Base-by-base conservation (phyloP, 2,329 filamentous ascomycete species). In the Celoporthe dispersa region DNA sequence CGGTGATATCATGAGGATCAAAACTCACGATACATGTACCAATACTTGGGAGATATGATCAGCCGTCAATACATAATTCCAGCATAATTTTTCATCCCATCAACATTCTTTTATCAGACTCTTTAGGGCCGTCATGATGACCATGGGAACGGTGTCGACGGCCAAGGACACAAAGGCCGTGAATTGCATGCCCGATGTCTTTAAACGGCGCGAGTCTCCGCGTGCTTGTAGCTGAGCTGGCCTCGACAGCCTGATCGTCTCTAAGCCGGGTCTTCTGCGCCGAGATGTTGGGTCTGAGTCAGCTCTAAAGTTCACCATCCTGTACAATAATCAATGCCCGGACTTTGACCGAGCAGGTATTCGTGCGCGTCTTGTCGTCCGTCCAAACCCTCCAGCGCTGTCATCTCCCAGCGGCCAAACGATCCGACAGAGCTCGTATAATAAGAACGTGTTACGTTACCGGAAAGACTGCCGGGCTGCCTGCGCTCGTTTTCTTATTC, bases 311-410 rank as follows among this genome's bases (percentile, higher is more conserved):
- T 31, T 19, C 12, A 3, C 28, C 28, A 57, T 41, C 8, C 14
- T 44, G 9, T 25, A n/a, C 11, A 19, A 11, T 14, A 28, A 22
- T 14, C 4, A 12, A 39, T 33, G 22, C 2, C 35, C 68, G 64
- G 64, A 70, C 37, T 12, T 48, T 70, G 64, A 51, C 68, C 68
- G 64, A 70, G 59, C 3, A 64, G 22, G 64, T 64, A 48, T 19
- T n/a, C 3, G 2, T 6, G 14, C 6, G 14, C 37, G 12, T 31
- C 28, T 16, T 37, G 37, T 12, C n/a, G 5, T 22, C 11, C 33
- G 22, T 39, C 60, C 31, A 11, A 7, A 19, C 22, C 35, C 39
- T 28, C 59, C 59, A 41, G 8, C n/a, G n/a, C n/a, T n/a, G n/a
- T n/a, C n/a, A n/a, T n/a, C n/a, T n/a, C n/a, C n/a, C n/a, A n/a